Base-by-base conservation (phyloP, 805 yeast species). In the Wickerhamiella azyma region DNA sequence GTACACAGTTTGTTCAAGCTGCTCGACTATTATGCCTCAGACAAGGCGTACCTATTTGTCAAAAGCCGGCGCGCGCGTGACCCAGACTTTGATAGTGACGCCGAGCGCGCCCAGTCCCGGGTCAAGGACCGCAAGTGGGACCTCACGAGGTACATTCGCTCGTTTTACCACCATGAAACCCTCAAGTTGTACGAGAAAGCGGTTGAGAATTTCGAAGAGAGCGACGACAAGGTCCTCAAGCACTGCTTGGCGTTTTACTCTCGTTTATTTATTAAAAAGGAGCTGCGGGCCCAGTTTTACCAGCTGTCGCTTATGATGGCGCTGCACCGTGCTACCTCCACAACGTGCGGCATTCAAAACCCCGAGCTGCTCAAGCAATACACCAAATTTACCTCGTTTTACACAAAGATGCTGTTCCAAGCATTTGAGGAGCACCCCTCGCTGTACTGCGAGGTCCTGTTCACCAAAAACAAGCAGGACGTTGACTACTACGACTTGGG, bases 221-320 rank as follows among this genome's bases (percentile, higher is more conserved):
- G 88, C 30, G 61, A 71, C 1, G 76, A 76, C 45, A 68, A 64
- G 10, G 79, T 77, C 41, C 64, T 89, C 39, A 78, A 77, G 52
- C 69, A 72, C 41, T 77, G 81, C 9, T 58, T 92, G 8, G 67
- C 80, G 0, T 89, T 75, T 56, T 77, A 86, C 56, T 85, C 83
- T 56, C 67, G 83, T 26, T 62, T 85, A 1, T 76, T 85, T 52
- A 77, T 80, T 41, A 69, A 76, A 41, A 71, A 75, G 36, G 79
- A 81, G 48, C 71, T 69, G 43, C 76, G 77, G 37, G 66, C 77
- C 0, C 63, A 74, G 29, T 60, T 83, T 29, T 79, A 70, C 54
- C 66, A 95, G 43, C 58, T 92, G 29, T 96, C 88, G 58, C 76
- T 92, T 57, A 72, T 89, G 71, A 59, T 69, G 13, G 56, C 72